phyloP scores from a whole-genome alignment of 164 flowering plant genomes.

The Umbellularia californica region DNA sequence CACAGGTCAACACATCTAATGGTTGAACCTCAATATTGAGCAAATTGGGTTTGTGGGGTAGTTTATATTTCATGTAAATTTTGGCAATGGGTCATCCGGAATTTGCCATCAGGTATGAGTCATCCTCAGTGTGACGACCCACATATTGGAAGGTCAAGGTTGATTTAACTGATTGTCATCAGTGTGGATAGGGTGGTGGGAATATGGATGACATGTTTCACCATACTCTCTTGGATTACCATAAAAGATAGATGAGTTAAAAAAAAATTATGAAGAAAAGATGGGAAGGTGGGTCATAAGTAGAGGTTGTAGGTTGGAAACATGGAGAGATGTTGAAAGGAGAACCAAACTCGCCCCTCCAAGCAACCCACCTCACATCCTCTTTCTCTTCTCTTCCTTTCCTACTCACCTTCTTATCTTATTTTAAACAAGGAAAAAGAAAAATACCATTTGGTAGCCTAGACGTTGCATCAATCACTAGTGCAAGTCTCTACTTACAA shows the following conservation, averaged over 20 bases:
- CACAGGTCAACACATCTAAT: no score
- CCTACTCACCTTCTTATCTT: not conserved
- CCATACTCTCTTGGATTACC: not conserved
- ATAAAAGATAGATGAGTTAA: no score
- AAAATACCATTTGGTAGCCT: slow-evolving; percentile 4
- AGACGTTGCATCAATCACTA: slow-evolving; percentile 1
- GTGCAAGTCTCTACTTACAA: not conserved
- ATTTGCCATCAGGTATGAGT: not conserved
- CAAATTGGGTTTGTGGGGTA: not conserved
- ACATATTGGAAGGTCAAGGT: not conserved
- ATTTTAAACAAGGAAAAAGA: not conserved
- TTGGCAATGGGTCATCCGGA: not conserved
- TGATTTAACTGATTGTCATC: not conserved
- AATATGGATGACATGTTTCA: not conserved
- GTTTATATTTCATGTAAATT: not conserved
- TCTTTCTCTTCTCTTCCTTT: slow-evolving; percentile 1
- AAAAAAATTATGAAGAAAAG: not conserved
- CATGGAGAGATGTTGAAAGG: slow-evolving; percentile 15
- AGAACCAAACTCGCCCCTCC: slow-evolving; percentile 10
- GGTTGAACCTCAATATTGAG: not conserved
- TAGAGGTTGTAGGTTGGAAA: slow-evolving; percentile 18
- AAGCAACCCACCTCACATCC: slow-evolving; percentile 7
- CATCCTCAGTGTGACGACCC: not conserved
- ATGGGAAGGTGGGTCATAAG: slow-evolving; percentile 11
- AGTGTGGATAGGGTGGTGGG: not conserved